Percentiles rank a stretch among this genome's conserved stretches.
Conservation (phyloP, 805 yeast species). For the Lipomyces sp. region DNA sequence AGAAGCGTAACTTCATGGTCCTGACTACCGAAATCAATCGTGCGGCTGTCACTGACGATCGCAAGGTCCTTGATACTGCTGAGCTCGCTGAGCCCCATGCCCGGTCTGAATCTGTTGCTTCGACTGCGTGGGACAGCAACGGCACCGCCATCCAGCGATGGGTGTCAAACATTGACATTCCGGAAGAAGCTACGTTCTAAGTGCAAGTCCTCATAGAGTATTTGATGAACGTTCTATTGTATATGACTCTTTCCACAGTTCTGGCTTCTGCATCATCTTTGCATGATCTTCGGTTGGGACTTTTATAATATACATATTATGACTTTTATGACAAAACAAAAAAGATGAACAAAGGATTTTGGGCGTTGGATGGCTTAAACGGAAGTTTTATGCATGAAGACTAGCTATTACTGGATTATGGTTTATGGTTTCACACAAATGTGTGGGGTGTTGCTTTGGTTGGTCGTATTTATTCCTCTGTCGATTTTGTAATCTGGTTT, state of each 20-base stretch:
- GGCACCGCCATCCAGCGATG: background rate
- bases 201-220: too few relatives aligned
- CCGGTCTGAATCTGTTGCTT: background rate
- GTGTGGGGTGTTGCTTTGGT: background rate
- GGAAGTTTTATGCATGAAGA: background rate
- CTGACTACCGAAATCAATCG: background rate
- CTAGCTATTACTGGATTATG: too few relatives aligned
- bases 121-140: background rate
- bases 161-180: background rate
- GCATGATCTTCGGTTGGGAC: too few relatives aligned
- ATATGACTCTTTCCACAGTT: background rate
- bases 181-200: background rate
- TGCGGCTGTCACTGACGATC: background rate
- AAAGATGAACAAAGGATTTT: background rate
- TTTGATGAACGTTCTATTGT: background rate
- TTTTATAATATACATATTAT: too few relatives aligned
- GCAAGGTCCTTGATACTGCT: background rate
- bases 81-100: background rate
- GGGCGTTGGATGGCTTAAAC: background rate
- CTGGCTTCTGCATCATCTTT: too few relatives aligned
- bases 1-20: slow-evolving; percentile 1
- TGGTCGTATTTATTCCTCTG: background rate
- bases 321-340: background rate
- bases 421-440: background rate
- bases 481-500: too few relatives aligned